Conservation (phyloP, 2,329 filamentous ascomycete species). For the Amauroascus niger region DNA sequence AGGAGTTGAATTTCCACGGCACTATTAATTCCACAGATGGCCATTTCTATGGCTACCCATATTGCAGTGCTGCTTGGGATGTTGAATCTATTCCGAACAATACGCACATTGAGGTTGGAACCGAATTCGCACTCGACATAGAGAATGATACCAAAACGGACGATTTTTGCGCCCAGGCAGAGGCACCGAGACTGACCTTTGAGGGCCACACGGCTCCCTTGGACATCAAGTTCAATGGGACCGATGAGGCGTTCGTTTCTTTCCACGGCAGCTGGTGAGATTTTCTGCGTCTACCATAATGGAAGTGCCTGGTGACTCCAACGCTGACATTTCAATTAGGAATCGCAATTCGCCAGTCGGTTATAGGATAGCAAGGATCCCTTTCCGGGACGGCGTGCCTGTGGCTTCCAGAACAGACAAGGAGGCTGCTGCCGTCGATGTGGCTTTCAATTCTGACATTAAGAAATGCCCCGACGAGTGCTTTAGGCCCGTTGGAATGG, state of each 20-base stretch:
- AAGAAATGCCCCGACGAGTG: slow-evolving; percentile 24
- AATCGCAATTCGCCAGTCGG: slow-evolving; percentile 41
- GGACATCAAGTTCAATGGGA: slow-evolving; percentile 53
- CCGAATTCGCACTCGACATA: slow-evolving; percentile 41
- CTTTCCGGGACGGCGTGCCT: slow-evolving; percentile 38
- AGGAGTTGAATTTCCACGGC: slow-evolving; percentile 58
- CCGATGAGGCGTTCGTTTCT: slow-evolving; percentile 50
- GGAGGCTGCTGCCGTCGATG: slow-evolving; percentile 28
- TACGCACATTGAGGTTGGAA: slow-evolving; percentile 37
- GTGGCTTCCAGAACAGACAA: slow-evolving; percentile 29
- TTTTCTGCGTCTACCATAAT: not conserved
- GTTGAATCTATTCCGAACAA: slow-evolving; percentile 40
- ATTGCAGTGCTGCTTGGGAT: slow-evolving; percentile 59
- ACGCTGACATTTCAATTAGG: slow-evolving; percentile 1
- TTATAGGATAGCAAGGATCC: slow-evolving; percentile 43
- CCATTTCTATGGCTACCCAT: slow-evolving; percentile 60
- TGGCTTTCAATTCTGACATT: slow-evolving; percentile 25
- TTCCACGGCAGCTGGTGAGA: slow-evolving; percentile 62
- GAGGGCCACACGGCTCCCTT: slow-evolving; percentile 61
- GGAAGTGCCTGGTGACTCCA: not conserved
- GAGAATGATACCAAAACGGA: slow-evolving; percentile 40
- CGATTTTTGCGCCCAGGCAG: slow-evolving; percentile 33
- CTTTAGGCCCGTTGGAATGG: slow-evolving; percentile 28
- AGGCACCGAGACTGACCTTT: slow-evolving; percentile 49
- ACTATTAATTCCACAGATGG: slow-evolving; percentile 10